Evolutionary conservation across 2,329 filamentous ascomycete species (phyloP).

Genomic region (Penicillium paneum): DNA sequence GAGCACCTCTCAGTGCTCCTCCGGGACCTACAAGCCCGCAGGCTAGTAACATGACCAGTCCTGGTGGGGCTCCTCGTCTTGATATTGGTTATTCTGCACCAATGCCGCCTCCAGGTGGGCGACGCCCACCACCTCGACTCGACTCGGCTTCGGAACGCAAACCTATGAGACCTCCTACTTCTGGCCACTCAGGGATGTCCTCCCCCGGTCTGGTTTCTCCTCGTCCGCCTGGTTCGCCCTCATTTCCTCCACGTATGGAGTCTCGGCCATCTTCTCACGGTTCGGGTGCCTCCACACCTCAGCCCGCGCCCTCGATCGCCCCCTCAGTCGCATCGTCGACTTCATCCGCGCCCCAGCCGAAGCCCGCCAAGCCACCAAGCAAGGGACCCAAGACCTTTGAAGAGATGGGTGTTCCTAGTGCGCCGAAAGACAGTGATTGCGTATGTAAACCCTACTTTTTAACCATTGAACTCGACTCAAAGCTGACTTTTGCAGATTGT

Average conservation of each 20-base stretch:
- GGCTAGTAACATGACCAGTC: constrained; percentile 22
- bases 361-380: constrained; percentile 45
- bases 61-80: constrained; percentile 36
- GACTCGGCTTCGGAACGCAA: constrained; percentile 31
- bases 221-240: constrained; percentile 28
- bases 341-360: constrained; percentile 38
- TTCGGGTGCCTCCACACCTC: constrained; percentile 44
- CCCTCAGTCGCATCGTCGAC: constrained; percentile 20
- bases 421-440: constrained; percentile 83
- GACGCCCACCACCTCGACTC: constrained; percentile 32
- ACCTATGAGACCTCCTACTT: constrained; percentile 32
- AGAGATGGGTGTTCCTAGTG: constrained; percentile 90
- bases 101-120: constrained; percentile 37
- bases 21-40: constrained; percentile 32
- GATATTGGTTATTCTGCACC: constrained; percentile 51
- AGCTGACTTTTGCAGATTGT: constrained; percentile 34
- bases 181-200: constrained; percentile 22
- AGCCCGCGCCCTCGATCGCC: constrained; percentile 15
- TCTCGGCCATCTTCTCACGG: constrained; percentile 30
- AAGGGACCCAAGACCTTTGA: constrained; percentile 95
- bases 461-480: neutral
- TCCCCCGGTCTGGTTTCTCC: constrained; percentile 24
- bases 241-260: constrained; percentile 35
- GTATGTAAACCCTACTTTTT: constrained; percentile 55
- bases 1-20: constrained; percentile 28